Evolutionary conservation across 768 basidiomycete species (phyloP).

Genomic region (Lactarius vividus): DNA sequence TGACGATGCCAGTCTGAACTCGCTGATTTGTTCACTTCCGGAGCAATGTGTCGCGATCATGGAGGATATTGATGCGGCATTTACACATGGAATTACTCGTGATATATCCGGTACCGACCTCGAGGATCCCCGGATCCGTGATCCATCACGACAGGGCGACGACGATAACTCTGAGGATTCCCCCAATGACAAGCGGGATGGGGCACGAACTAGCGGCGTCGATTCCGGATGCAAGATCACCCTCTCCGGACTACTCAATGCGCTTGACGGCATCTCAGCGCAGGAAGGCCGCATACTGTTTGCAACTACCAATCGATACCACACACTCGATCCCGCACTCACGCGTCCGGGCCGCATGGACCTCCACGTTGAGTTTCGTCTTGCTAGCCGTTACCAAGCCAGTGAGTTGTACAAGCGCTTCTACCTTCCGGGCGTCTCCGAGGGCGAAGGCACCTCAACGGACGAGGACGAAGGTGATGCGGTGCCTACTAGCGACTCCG

Average conservation of each 20-base stretch:
- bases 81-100: constrained; percentile 45
- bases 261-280: constrained; percentile 76
- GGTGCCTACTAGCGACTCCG: constrained; percentile 28
- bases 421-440: constrained; percentile 48
- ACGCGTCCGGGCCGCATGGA: constrained; percentile 81
- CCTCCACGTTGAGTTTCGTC: constrained; percentile 70
- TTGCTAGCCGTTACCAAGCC: constrained; percentile 70
- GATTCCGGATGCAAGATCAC: constrained; percentile 38
- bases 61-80: constrained; percentile 84
- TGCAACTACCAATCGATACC: constrained; percentile 75
- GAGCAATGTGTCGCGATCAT: constrained; percentile 71
- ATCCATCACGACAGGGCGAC: constrained; percentile 30
- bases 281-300: constrained; percentile 82
- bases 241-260: constrained; percentile 72
- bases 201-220: constrained; percentile 1
- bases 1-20: constrained; percentile 57
- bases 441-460: constrained; percentile 25
- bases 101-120: constrained; percentile 29
- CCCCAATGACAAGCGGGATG: constrained; percentile 16
- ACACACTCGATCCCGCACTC: constrained; percentile 67
- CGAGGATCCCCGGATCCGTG: constrained; percentile 33
- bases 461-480: constrained; percentile 29
- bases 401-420: constrained; percentile 64
- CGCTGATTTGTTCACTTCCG: constrained; percentile 63
- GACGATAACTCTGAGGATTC: constrained; percentile 5